Evolutionary conservation across 2,329 filamentous ascomycete genomes (phyloP), one percentile per base, ranked within the genome.

Genomic region (Colletotrichum destructivum): DNA sequence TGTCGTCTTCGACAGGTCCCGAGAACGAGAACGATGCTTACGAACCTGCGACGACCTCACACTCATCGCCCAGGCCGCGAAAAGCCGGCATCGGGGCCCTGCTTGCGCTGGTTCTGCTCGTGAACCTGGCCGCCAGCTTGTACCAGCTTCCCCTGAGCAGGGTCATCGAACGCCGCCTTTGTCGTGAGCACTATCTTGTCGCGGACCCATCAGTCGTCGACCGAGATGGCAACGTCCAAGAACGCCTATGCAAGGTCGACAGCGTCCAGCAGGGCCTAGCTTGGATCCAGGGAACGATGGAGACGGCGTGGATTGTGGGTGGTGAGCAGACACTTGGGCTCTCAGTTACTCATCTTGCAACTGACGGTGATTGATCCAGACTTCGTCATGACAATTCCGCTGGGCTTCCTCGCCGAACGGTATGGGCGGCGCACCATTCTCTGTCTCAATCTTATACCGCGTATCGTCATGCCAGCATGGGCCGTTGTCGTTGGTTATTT

Each of bases 211-310:
- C 70, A 4, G 66, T 71, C 2, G 59, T 72, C 18, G 70, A 66
- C 6, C 15, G 21, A 0, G 81, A 82, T 62, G 85, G 84, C 5
- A 78, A 78, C 26, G 78, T 90, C 2, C 81, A 84, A 1, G 88
- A 90, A 77, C 78, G 82, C 69, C 76, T 88, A 4, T 90, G 88
- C 78, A 90, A 90, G 75, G 76, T 87, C 12, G 83, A 88, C 68
- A 77, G 76, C 15, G 82, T 90, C 6, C 88, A 90, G 76, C 80
- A 84, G 66, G 79, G 80, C 18, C 79, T 90, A 11, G 88, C 88
- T 3, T 84, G 85, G 81, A 81, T 89, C 5, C 85, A 88, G 69
- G 88, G 88, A 0, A 77, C 77, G 4, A 84, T 86, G 81, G 86
- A 88, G 62, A 85, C 84, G 1, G 74, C 82, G 0, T 87, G 85